phyloP scores from a whole-genome alignment of 2,329 filamentous ascomycete species.

The Pyricularia sp. region DNA sequence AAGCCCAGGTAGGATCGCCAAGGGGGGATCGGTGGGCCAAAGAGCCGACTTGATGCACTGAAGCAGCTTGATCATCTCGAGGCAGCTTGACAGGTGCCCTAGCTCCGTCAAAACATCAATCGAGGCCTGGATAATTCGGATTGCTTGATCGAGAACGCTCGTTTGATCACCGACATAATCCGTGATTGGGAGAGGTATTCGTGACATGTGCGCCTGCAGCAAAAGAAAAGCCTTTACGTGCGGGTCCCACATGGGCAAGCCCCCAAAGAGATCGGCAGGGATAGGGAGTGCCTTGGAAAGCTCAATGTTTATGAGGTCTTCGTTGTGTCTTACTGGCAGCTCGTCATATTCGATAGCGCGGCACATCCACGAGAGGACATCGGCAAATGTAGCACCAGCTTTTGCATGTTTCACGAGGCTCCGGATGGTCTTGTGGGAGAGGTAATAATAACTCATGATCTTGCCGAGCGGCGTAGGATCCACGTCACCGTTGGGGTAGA shows the following conservation, averaged over 20 bases:
- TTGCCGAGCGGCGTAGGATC: constrained; percentile 85
- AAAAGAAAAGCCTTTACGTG: constrained; percentile 94
- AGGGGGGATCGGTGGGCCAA: constrained; percentile 72
- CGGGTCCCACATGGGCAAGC: constrained; percentile 92
- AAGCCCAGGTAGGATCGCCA: constrained; percentile 57
- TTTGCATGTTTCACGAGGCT: constrained; percentile 60
- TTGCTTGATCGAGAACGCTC: constrained; percentile 83
- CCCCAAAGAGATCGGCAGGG: constrained; percentile 35
- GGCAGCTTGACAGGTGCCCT: constrained; percentile 64
- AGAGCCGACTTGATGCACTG: constrained; percentile 87
- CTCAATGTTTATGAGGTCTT: constrained; percentile 91
- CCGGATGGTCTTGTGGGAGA: constrained; percentile 88
- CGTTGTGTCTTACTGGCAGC: constrained; percentile 92
- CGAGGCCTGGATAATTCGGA: constrained; percentile 90
- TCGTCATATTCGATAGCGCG: constrained; percentile 93
- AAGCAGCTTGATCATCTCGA: constrained; percentile 71
- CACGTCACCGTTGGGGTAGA: constrained; percentile 78
- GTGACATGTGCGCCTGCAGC: constrained; percentile 87
- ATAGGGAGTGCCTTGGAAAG: constrained; percentile 69
- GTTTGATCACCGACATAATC: constrained; percentile 95
- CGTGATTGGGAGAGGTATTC: constrained; percentile 81
- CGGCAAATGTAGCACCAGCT: constrained; percentile 47
- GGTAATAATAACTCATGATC: constrained; percentile 99
- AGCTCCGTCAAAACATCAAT: constrained; percentile 90
- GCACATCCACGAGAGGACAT: constrained; percentile 85